phyloP scores from a whole-genome alignment of 345 rosid species.

The Firmiana major region DNA sequence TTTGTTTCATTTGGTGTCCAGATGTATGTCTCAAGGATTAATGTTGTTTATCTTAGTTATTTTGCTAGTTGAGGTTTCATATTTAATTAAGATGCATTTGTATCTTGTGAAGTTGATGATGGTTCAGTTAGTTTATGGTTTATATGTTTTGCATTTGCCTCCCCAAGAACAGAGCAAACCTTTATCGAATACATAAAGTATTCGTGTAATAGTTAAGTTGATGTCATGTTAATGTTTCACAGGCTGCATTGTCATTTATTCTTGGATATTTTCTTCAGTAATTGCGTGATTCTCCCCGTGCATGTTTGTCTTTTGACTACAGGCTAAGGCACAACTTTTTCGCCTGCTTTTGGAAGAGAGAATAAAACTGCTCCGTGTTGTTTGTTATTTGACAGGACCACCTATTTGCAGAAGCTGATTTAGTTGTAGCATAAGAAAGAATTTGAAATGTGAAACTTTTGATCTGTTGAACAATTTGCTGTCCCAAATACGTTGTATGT shows the following conservation, averaged over 20 bases:
- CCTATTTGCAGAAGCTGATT: neutral
- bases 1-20: too few relatives aligned
- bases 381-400: slow-evolving; percentile 9
- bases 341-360: slow-evolving; percentile 44
- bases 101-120: neutral
- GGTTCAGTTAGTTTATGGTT: neutral
- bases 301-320: slow-evolving; percentile 4
- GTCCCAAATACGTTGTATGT: slow-evolving; percentile 39
- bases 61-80: neutral
- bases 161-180: too few relatives aligned
- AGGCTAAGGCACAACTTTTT: slow-evolving; percentile 40
- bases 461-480: slow-evolving; percentile 6
- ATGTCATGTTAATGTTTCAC: neutral
- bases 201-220: neutral
- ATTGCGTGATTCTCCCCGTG: neutral
- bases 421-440: neutral
- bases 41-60: neutral
- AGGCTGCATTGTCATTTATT: neutral
- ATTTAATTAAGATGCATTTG: neutral
- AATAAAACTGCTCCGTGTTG: slow-evolving; percentile 51
- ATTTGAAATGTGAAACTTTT: neutral
- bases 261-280: neutral
- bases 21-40: neutral
- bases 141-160: too few relatives aligned
- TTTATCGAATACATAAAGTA: too few relatives aligned